phyloP scores from a whole-genome alignment of 805 yeast species.

The Kuraishia cidri region DNA sequence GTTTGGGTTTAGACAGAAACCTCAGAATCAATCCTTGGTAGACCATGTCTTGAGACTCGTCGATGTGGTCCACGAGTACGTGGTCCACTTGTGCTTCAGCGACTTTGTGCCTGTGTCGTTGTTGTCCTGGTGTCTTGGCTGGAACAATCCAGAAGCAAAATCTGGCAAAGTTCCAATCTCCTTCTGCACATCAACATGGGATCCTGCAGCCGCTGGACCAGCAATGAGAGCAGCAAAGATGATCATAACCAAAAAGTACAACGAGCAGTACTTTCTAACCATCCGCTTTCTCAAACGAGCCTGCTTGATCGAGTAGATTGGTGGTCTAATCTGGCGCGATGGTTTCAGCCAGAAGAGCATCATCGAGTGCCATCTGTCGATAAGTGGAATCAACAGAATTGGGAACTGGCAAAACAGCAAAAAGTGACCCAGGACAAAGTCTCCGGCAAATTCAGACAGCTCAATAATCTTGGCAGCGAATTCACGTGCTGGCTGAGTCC shows the following conservation, averaged over 20 bases:
- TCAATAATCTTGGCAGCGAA: slow-evolving; percentile 90
- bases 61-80: slow-evolving; percentile 38
- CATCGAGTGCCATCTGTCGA: slow-evolving; percentile 97
- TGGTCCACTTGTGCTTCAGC: slow-evolving; percentile 16
- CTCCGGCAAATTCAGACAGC: slow-evolving; percentile 93
- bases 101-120: slow-evolving; percentile 71
- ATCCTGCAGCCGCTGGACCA: slow-evolving; percentile 85
- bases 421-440: slow-evolving; percentile 87
- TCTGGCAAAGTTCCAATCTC: slow-evolving; percentile 19
- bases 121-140: slow-evolving; percentile 75
- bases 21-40: slow-evolving; percentile 39
- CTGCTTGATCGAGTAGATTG: slow-evolving; percentile 94
- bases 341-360: slow-evolving; percentile 99
- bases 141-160: slow-evolving; percentile 61
- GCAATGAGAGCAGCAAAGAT: slow-evolving; percentile 70
- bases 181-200: slow-evolving; percentile 28
- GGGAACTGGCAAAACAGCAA: slow-evolving; percentile 88
- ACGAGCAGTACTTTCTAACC: slow-evolving; percentile 85
- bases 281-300: slow-evolving; percentile 94
- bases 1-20: too few species aligned
- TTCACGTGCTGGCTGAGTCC: slow-evolving; percentile 95
- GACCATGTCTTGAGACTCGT: slow-evolving; percentile 35
- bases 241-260: slow-evolving; percentile 64
- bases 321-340: slow-evolving; percentile 93
- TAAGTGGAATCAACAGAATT: slow-evolving; percentile 69